Base-by-base conservation (phyloP, 805 yeast species). In the Yueomyces sinensis region DNA sequence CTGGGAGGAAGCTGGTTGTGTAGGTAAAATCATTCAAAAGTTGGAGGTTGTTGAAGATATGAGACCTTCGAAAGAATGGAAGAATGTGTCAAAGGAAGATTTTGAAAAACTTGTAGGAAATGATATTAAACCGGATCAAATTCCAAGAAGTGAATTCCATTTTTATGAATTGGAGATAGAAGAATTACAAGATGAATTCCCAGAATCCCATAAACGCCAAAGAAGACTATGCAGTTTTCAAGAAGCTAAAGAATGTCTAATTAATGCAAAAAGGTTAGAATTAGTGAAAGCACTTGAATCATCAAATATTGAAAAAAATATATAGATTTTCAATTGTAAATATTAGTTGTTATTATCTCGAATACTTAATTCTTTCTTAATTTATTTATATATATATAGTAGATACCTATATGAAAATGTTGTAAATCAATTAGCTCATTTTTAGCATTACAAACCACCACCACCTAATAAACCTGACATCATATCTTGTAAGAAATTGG, bases 1-100 rank as follows among this genome's bases (percentile, higher is more conserved):
- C 0, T 91, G 98, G 98, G 98, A 91, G 56, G 98, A 91, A 59
- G 91, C 94, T 0, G 98, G 98, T 0, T 82, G 82, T 17, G 70
- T 68, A 25, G 95, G 96, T 6, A 59, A 53, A 14, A 65, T 86
- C 4, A 47, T 63, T 4, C 45, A 50, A 29, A 64, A 65, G 38
- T 59, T 89, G 29, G 93, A 89, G 0, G 62, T 70, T 1, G 76
- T 82, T 18, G 70, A 68, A 32, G 95, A 87, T 42, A 49, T 54
- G 54, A 53, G 76, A 37, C 69, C 72, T 3, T 66, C 68, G 13
- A 63, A 67, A 45, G 52, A 58, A 17, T 67, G 68, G 68, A n/a
- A 20, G 24, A 9, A 25, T 9, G 13, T 11, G n/a, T 6, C 13
- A 25, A 58, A 56, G 29, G 48, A 32, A n/a, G 42, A 51, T 13